Base-by-base conservation (phyloP, 768 basidiomycete genomes). In the Suillus brevipes region DNA sequence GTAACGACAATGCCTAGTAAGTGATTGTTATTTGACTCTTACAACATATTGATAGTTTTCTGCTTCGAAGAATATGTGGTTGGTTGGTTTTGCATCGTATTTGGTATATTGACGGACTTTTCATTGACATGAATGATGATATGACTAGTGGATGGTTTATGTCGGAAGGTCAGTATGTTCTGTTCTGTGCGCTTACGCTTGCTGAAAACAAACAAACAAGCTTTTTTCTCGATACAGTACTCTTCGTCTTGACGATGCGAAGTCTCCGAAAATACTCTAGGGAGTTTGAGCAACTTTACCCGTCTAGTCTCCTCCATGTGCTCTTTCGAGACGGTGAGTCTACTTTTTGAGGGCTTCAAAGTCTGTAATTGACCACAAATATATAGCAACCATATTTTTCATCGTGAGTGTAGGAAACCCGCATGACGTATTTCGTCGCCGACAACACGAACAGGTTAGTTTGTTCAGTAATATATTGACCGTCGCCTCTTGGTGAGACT, bases 401-500 rank as follows among this genome's bases (percentile, higher is more conserved):
- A 12, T 57, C 9, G 40, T 60, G 20, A 42, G 58, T 40, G 25
- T 31, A 20, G 18, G 31, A 31, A 4, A 28, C 6, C 12, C 20
- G 18, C 25, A 20, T 42, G 10, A 42, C 28, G 25, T 20, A 13
- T 10, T 28, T 20, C 6, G 6, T 59, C 20, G 4, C 7, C 18
- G 4, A 62, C 23, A n/a, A 31, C 4, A 12, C 9, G 18, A n/a
- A 36, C 40, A 65, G 64, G n/a, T 23, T 37, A 63, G 58, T 28
- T 10, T 62, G 13, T 64, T 66, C 14, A 66, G 58, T n/a, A 59
- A 50, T 42, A n/a, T 61, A 13, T 62, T 61, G 8, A 42, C 37
- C n/a, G 60, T 71, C 1, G 13, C 61, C 3, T 67, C 68, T 49
- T 71, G 66, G 70, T 71, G 53, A 55, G 68, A 23, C 63, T 12